These are phyloP conservation scores for Tricharina praecox DNA, from an alignment of 495 filamentous ascomycete genomes.

Conservation along the genomic window DNA sequence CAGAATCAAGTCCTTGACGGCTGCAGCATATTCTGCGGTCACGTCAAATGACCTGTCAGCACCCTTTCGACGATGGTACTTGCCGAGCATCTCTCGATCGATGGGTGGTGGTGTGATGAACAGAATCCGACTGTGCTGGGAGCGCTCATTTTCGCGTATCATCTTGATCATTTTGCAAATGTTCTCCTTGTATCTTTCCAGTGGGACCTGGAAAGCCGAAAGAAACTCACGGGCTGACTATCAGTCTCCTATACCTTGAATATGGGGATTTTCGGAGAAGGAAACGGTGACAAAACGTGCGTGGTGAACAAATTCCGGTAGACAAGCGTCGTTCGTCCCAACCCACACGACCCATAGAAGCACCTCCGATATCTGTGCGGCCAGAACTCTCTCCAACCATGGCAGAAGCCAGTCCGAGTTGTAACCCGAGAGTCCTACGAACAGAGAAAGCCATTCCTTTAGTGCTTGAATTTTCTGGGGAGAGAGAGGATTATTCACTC, in stretches of 20 bases:
- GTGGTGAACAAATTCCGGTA: conserved; percentile 6
- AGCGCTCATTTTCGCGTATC: not conserved
- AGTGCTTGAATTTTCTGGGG: not conserved
- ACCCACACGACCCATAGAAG: conserved; percentile 6
- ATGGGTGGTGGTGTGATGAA: conserved; percentile 8
- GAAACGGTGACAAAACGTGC: no score
- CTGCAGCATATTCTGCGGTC: conserved; percentile 3
- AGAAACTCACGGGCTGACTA: no score
- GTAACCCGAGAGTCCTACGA: conserved; percentile 9
- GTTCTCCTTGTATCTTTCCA: conserved; percentile 4
- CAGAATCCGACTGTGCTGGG: not conserved
- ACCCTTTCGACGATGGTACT: not conserved
- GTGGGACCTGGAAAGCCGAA: no score
- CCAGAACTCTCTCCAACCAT: not conserved
- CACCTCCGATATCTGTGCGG: not conserved
- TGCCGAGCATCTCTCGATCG: not conserved
- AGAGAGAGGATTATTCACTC: no score
- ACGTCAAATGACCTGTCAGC: not conserved
- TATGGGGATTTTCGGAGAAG: no score
- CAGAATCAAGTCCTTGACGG: not conserved
- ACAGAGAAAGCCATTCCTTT: not conserved
- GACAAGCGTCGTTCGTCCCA: conserved; percentile 9
- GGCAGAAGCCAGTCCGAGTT: conserved; percentile 10
- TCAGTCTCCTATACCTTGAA: no score
- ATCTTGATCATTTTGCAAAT: conserved; percentile 2